Percentiles rank a stretch among this genome's conserved stretches.
phyloP scores from a whole-genome alignment of 139 green algal species.

The Nannochloris sp. region DNA sequence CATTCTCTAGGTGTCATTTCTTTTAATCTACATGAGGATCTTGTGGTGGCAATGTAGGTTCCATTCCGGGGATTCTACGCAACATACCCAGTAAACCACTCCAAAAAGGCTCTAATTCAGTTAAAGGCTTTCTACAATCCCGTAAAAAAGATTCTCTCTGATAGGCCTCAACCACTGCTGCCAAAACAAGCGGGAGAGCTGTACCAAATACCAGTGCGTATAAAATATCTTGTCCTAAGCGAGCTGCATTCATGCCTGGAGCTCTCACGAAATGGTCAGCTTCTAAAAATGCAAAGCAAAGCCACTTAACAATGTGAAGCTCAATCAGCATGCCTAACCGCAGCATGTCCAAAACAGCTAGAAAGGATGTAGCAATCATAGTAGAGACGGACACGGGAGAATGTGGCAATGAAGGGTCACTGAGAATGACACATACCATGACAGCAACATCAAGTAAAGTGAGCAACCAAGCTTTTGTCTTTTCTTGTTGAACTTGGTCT shows the following conservation, averaged over 20 bases:
- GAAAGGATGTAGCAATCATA: conserved; percentile 1
- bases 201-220: conserved; percentile 1
- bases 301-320: conserved; percentile 16
- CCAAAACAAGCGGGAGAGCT: conserved; percentile 8
- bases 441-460: conserved; percentile 15
- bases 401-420: conserved; percentile 8
- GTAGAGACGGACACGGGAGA: conserved; percentile 8
- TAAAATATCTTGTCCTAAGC: neutral
- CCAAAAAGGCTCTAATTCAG: conserved; percentile 13
- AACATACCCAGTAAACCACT: neutral
- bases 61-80: neutral
- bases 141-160: conserved; percentile 11
- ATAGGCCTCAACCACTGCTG: neutral
- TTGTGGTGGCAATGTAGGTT: neutral
- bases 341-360: conserved; percentile 16
- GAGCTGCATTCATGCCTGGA: neutral
- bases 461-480: conserved; percentile 16
- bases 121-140: conserved; percentile 11
- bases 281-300: conserved; percentile 18
- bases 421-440: conserved; percentile 20
- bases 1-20: no score
- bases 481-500: conserved; percentile 18
- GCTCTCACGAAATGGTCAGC: neutral
- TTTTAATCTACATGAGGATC: neutral
- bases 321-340: conserved; percentile 14